Evolutionary conservation across 2,329 filamentous ascomycete species (phyloP).

Genomic region (Sphaerulina populicola): DNA sequence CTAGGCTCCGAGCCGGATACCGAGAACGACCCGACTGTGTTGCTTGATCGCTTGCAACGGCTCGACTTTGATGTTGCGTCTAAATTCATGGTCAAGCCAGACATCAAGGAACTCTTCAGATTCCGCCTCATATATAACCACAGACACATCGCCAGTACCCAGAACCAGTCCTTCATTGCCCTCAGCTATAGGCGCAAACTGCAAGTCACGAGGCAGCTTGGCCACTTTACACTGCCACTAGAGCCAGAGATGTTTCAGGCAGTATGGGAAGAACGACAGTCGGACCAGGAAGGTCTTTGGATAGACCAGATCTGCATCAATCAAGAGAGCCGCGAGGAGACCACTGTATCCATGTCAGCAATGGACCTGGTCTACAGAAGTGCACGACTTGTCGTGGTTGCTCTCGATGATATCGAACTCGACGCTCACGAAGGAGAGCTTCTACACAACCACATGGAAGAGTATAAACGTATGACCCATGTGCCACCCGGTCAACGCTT

Average conservation of each 20-base stretch:
- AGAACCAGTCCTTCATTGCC: slow-evolving; percentile 38
- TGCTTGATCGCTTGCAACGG: slow-evolving; percentile 21
- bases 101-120: slow-evolving; percentile 27
- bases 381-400: slow-evolving; percentile 36
- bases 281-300: slow-evolving; percentile 37
- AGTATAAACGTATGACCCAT: slow-evolving; percentile 30
- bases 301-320: slow-evolving; percentile 42
- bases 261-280: slow-evolving; percentile 34
- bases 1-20: slow-evolving; percentile 26
- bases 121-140: slow-evolving; percentile 35
- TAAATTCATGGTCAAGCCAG: slow-evolving; percentile 30
- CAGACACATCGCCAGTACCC: slow-evolving; percentile 28
- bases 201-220: slow-evolving; percentile 26
- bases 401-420: slow-evolving; percentile 37
- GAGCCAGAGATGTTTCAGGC: slow-evolving; percentile 36
- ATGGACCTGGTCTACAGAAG: slow-evolving; percentile 40
- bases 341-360: slow-evolving; percentile 34
- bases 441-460: slow-evolving; percentile 35
- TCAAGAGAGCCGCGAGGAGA: slow-evolving; percentile 36
- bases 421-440: slow-evolving; percentile 32
- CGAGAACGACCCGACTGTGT: slow-evolving; percentile 20
- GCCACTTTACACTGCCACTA: slow-evolving; percentile 36
- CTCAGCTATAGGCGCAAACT: slow-evolving; percentile 39
- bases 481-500: slow-evolving; percentile 29
- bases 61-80: slow-evolving; percentile 23